Evolutionary conservation across 2,329 filamentous ascomycete species (phyloP), one percentile per base, ranked within the genome.

Genomic region (Ophiocordyceps australis): DNA sequence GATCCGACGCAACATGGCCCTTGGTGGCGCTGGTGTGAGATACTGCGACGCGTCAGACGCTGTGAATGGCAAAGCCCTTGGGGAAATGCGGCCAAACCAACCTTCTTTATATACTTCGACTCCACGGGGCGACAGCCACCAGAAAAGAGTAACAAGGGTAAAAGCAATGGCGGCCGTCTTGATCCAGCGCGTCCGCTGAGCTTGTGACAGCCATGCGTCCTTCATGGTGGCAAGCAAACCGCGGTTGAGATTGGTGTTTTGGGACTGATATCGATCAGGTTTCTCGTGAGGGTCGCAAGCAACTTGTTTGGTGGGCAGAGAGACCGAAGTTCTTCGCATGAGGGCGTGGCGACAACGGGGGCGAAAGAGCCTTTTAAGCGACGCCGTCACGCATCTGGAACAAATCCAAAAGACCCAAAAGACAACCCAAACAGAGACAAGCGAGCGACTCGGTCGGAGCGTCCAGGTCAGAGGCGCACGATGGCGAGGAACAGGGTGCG

Each of bases 251-350:
- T 55, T 50, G 17, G 7, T 10, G 17, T 10, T 7, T 38, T 54
- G 49, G 35, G 46, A 38, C 39, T 54, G 52, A 54, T 74, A 74
- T 41, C 70, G 64, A 41, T 57, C 65, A 40, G 62, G 60, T 44
- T 75, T 75, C 50, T 75, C 70, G 65, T 67, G 52, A 34, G 65
- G 67, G 43, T 75, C 70, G 61, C 58, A 54, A 40, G 54, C 57
- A 43, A 55, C 49, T 43, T 68, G 62, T 52, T 67, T 53, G 20
- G 64, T 71, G 46, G 68, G 65, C 47, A 72, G 48, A 43, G 69
- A 72, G 32, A 71, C 64, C 35, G 67, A 72, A 46, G 65, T 66
- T 54, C 66, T 69, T 60, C 68, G 64, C 70, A 75, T 75, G 39
- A 41, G 42, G 42, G 16, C 26, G 24, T n/a, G n/a, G n/a, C n/a